Evolutionary conservation across 129 eudicot species (phyloP).

Genomic region (Gnaphalium uliginosum): DNA sequence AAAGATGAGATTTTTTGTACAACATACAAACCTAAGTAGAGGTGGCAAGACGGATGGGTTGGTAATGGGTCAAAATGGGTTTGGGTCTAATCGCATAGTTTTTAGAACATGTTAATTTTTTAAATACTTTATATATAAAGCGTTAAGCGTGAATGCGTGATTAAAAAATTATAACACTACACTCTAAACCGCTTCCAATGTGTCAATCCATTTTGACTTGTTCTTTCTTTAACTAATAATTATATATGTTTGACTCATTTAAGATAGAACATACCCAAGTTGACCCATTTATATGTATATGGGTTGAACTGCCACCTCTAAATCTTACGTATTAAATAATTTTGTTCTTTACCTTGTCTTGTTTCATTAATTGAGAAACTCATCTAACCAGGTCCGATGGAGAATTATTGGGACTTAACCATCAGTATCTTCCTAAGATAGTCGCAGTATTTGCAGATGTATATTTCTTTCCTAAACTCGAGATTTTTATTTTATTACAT

Average conservation of each 20-base stretch:
- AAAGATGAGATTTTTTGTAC: conserved; percentile 7
- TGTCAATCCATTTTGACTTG: neutral
- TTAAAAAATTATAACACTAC: neutral
- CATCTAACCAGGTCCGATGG: conserved; percentile 58
- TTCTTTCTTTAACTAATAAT: neutral
- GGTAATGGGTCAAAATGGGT: neutral
- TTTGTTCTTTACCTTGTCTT: neutral
- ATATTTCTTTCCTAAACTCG: neutral
- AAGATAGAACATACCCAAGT: neutral
- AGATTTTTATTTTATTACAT: neutral
- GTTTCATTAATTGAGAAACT: neutral
- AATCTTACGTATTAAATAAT: neutral
- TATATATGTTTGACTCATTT: neutral
- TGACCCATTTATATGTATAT: neutral
- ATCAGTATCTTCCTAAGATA: conserved; percentile 85
- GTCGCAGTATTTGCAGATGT: conserved; percentile 98
- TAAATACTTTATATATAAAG: neutral
- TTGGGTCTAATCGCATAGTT: neutral
- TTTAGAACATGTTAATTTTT: neutral
- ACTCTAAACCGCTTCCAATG: neutral
- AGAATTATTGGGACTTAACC: conserved; percentile 86
- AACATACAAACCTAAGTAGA: neutral
- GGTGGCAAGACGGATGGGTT: neutral
- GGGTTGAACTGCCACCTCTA: conserved; percentile 1
- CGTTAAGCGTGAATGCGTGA: neutral